Evolutionary conservation across 768 basidiomycete genomes (phyloP), one percentile per base, ranked within the genome.

Genomic region (Leccinum arenicola): DNA sequence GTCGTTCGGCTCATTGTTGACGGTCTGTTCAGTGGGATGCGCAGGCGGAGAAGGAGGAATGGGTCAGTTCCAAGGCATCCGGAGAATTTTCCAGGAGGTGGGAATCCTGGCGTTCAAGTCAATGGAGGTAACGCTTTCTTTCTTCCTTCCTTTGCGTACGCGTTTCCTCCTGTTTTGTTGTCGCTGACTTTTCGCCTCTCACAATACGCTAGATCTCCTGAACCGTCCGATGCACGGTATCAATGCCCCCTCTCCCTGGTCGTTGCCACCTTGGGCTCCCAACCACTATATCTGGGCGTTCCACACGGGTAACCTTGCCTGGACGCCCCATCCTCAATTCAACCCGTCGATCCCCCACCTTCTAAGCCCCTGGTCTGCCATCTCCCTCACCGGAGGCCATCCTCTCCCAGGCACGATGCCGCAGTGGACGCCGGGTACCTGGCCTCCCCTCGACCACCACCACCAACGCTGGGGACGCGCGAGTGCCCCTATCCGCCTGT

Each of bases 391-490:
- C 6, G 70, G 70, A 3, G 70, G 66, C 3, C 65, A 63, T 57
- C 62, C 64, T 21, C 62, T 70, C 7, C 67, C 66, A 0, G 68
- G 69, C 11, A 62, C 64, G 11, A 69, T 59, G 58, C 63, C 68
- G 25, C 66, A 63, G 3, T 73, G 73, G 69, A 61, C 62, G 0
- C 67, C 69, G 3, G 69, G 67, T 6, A 62, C 69, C 9, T 69
- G 67, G 63, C 73, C 72, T 8, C 68, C 72, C 8, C 38, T 71
- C 11, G 61, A 70, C 15, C 61, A 45, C 43, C 43, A 43, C n/a
- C n/a, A 45, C 19, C n/a, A 19, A 5, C 43, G 11, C 19, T 6
- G n/a, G 19, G 43, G 11, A 19, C 43, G 15, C 11, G 5, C 19
- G 10, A 45, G 11, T 11, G 7, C 62, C 50, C 69, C 71, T 51